These are phyloP conservation scores for Termitomyces eurrhizus DNA, from an alignment of 768 basidiomycete genomes.

Conservation along the genomic window DNA sequence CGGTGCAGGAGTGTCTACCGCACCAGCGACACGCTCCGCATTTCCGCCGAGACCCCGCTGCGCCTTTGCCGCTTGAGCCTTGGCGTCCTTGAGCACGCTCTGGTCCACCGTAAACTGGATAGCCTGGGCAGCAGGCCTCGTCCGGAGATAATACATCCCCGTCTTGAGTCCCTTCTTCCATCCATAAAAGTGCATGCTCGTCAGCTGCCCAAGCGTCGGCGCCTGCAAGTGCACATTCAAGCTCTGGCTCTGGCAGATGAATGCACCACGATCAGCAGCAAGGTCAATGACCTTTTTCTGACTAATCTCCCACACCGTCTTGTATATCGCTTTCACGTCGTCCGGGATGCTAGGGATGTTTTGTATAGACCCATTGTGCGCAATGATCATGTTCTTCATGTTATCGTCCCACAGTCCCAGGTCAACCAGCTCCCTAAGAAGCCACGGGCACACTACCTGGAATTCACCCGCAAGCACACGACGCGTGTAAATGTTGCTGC, in stretches of 20 bases:
- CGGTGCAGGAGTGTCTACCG: too few species aligned
- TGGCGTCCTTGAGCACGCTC: constrained; percentile 62
- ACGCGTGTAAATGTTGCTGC: constrained; percentile 96
- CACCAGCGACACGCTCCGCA: too few species aligned
- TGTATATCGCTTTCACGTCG: constrained; percentile 96
- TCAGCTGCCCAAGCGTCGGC: constrained; percentile 88
- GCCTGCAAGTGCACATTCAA: constrained; percentile 90
- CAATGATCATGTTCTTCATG: constrained; percentile 99
- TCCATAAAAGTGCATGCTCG: constrained; percentile 98
- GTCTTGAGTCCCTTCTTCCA: constrained; percentile 99
- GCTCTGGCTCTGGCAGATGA: constrained; percentile 94
- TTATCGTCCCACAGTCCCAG: constrained; percentile 94
- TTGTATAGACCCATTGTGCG: constrained; percentile 87
- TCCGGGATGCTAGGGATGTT: constrained; percentile 86
- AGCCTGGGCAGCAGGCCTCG: constrained; percentile 90
- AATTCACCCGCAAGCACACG: constrained; percentile 99
- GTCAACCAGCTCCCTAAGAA: constrained; percentile 96
- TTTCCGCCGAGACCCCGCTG: constrained; percentile 29
- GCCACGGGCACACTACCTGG: constrained; percentile 99
- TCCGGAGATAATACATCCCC: constrained; percentile 97
- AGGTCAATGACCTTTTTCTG: constrained; percentile 99
- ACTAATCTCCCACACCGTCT: constrained; percentile 99
- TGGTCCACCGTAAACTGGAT: constrained; percentile 98
- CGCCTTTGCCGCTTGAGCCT: constrained; percentile 44
- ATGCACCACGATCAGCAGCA: constrained; percentile 97